Evolutionary conservation across 805 yeast species (phyloP), one percentile per base, ranked within the genome.

Genomic region (Metschnikowia reukaufii): DNA sequence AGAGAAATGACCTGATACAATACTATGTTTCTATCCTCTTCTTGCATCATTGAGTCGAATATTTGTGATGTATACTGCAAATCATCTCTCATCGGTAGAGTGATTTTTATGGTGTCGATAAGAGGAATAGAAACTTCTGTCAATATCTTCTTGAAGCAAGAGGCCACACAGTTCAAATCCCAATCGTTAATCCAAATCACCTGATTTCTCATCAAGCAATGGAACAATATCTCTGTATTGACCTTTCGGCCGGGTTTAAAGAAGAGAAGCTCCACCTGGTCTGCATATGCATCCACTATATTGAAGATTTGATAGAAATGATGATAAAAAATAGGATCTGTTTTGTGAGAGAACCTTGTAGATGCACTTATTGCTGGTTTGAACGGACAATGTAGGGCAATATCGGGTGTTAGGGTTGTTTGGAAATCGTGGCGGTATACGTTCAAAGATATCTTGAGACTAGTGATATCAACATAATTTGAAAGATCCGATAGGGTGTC

Each of bases 371-470:
- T 56, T 29, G 65, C 51, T 6, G 62, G 61, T 4, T 15, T 37
- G 12, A 36, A 38, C 13, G 55, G 57, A 38, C 45, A 49, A 25
- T 48, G 33, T 40, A 56, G 49, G 19, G 30, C 29, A 8, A 56
- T 35, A 5, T 39, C 42, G 23, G 57, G 54, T 2, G 57, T 47
- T 19, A 47, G 36, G 21, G 57, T 46, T 48, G 54, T 57, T 45
- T 76, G 75, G 48, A 76, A 74, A 55, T 88, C 86, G 58, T 84
- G 83, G 34, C 83, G 66, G 62, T 88, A 90, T 5, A 88, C 86
- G 39, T 81, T 79, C 35, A 91, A 74, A 2, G 91, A 83, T 35
- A 92, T 83, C 53, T 91, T 83, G 37, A 92, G 66, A 45, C 76
- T 76, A 3, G 95, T 84, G 36, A 92, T 81, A 64, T 91, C 97